Evolutionary conservation across 768 basidiomycete species (phyloP), one percentile per base, ranked within the genome.

Genomic region (Boletus patriciae): DNA sequence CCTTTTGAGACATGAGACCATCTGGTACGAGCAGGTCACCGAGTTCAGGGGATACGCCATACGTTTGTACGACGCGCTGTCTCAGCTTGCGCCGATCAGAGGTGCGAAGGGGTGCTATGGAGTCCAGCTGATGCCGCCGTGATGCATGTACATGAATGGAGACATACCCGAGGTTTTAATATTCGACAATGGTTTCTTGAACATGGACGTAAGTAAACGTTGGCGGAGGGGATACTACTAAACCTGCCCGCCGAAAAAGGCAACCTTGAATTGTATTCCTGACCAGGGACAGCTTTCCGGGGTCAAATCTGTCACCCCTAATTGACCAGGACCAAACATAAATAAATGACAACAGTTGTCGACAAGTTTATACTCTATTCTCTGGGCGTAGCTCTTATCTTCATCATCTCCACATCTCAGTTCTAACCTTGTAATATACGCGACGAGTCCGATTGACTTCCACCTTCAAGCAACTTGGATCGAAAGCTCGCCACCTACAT

Each of bases 11-110:
- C 58, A 82, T 75, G 41, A 92, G 76, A 1, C 89, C 87, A 6
- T 89, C 89, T 2, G 91, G 91, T 0, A 92, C 87, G 34, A 92
- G 78, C 4, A 79, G 44, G 59, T 90, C 87, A 5, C 83, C 87
- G 52, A 83, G 80, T 63, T 89, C 88, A 34, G 78, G 63, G 23
- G 78, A 70, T 31, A 82, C 60, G 0, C 63, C 68, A 66, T 81
- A 91, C 0, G 74, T 52, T 27, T 80, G 60, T 13, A 83, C 58
- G 16, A 85, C 75, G 21, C 82, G 81, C 62, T 86, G 83, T 63
- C 77, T 86, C 19, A 92, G 78, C 67, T 88, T 90, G 40, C 85
- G 81, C 27, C 87, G 76, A 65, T 92, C 89, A 9, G 88, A 90
- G 68, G 80, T 81, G 42, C 88, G 80, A 8, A 92, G 74, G 8